Evolutionary conservation across 2,329 filamentous ascomycete species (phyloP).

Genomic region (Xylariaceae sp.): DNA sequence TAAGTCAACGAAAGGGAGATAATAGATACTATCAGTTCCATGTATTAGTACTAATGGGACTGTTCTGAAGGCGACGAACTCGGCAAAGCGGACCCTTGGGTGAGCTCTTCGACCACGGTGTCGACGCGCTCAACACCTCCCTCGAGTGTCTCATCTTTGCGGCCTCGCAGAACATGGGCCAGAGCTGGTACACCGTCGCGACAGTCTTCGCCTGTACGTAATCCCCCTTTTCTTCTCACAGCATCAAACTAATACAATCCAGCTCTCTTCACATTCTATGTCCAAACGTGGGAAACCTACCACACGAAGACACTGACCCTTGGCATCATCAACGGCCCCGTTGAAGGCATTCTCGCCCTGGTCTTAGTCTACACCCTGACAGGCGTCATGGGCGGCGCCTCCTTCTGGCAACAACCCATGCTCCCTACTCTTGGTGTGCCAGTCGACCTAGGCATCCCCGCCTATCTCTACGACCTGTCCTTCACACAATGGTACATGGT

Average conservation of each 20-base stretch:
- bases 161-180: constrained; percentile 85
- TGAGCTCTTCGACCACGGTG: constrained; percentile 95
- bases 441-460: constrained; percentile 58
- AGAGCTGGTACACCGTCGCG: constrained; percentile 82
- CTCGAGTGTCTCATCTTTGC: constrained; percentile 90
- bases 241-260: constrained; percentile 15
- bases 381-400: constrained; percentile 76
- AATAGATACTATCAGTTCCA: background rate
- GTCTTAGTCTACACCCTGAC: constrained; percentile 78
- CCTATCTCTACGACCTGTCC: constrained; percentile 67
- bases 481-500: constrained; percentile 93
- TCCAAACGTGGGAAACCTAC: constrained; percentile 99
- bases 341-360: constrained; percentile 86
- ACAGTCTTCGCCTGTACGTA: constrained; percentile 72
- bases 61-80: constrained; percentile 65
- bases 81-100: constrained; percentile 88
- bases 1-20: constrained; percentile 41
- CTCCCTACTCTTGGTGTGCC: constrained; percentile 66
- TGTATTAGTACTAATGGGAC: constrained; percentile 10
- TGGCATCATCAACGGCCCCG: constrained; percentile 86
- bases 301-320: constrained; percentile 94
- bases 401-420: constrained; percentile 88
- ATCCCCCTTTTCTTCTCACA: background rate
- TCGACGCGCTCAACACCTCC: constrained; percentile 94
- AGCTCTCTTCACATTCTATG: constrained; percentile 93